Evolutionary conservation across 2,329 filamentous ascomycete genomes (phyloP), one percentile per base, ranked within the genome.

Genomic region (Myriangium duriaei): DNA sequence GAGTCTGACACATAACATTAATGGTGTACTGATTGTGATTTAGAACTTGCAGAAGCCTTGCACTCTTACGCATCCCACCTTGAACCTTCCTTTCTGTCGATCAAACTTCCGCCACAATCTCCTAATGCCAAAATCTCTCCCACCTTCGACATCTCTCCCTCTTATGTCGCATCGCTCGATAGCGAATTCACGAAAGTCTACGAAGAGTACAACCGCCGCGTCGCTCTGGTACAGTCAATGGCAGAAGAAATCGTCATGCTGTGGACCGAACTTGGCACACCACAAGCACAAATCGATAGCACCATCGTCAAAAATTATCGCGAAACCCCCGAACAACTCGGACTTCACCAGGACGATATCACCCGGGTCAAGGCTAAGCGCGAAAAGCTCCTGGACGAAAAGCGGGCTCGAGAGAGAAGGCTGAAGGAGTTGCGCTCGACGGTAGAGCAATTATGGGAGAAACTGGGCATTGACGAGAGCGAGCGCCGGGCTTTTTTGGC

Each of bases 51-150:
- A 15, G 77, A 92, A 60, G 88, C 88, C 3, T 78, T 98, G 35
- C 81, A 94, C 56, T 95, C 88, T 4, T 98, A 96, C 58, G 93
- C 91, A 1, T 93, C 84, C 7, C 91, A 96, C 57, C 81, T 98
- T 32, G 91, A 98, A 58, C 67, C 83, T 9, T 80, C 80, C 2
- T 96, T 96, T 57, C 74, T 96, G 47, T 75, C 79, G 53, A 78
- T 96, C 53, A 72, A 79, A 29, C 73, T 98, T 5, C 91, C 91
- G 2, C 88, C 88, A 0, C 86, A 81, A 3, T 75, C 74, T 1
- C 76, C 80, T 4, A 81, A 84, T 47, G 76, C 83, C 32, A 77
- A 78, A 10, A 70, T 93, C 28, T 75, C 87, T 1, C 75, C 85
- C 2, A 81, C 72, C 37, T 96, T 98, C 57, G 87, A 96, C 52